A percentile compares a stretch with the other conserved stretches of the same genome.
Conservation (phyloP, 1,139 yeast genomes). For the Saccharomyces hybrid region DNA sequence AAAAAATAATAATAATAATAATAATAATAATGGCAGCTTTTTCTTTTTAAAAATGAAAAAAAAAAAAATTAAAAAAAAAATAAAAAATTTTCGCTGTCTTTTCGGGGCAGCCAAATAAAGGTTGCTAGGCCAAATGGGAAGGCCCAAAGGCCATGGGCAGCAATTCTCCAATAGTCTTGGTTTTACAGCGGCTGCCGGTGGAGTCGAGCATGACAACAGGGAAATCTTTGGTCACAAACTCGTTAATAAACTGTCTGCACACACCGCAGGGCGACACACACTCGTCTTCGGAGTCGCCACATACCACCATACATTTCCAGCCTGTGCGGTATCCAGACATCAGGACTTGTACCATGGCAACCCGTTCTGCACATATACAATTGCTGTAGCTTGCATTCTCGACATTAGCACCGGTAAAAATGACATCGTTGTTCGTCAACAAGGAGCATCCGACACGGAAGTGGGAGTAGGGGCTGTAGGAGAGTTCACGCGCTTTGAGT, state of each 20-base stretch:
- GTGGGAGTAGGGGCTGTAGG: conserved; percentile 79
- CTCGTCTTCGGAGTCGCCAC: conserved; percentile 56
- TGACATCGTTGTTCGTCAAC: conserved; percentile 43
- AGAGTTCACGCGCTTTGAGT: conserved; percentile 38
- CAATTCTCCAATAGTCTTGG: conserved; percentile 50
- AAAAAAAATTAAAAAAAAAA: background rate
- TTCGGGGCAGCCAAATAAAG: background rate
- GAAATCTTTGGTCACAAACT: conserved; percentile 43
- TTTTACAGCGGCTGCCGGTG: conserved; percentile 39
- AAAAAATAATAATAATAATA: background rate
- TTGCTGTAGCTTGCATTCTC: conserved; percentile 93
- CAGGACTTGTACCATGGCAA: conserved; percentile 67
- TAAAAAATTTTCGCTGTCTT: background rate
- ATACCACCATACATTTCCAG: conserved; percentile 38
- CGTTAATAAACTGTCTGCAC: conserved; percentile 82
- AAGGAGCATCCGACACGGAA: conserved; percentile 82
- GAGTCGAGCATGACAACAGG: conserved; percentile 56
- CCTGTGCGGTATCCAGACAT: conserved; percentile 10
- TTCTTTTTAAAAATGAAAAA: background rate
- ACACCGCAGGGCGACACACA: conserved; percentile 88
- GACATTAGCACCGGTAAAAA: conserved; percentile 68
- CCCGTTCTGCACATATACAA: conserved; percentile 83
- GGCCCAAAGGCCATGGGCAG: conserved; percentile 88
- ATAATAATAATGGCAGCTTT: background rate
- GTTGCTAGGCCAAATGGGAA: background rate